Base-by-base conservation (phyloP, 2,329 filamentous ascomycete species). In the Xylaria sp. region DNA sequence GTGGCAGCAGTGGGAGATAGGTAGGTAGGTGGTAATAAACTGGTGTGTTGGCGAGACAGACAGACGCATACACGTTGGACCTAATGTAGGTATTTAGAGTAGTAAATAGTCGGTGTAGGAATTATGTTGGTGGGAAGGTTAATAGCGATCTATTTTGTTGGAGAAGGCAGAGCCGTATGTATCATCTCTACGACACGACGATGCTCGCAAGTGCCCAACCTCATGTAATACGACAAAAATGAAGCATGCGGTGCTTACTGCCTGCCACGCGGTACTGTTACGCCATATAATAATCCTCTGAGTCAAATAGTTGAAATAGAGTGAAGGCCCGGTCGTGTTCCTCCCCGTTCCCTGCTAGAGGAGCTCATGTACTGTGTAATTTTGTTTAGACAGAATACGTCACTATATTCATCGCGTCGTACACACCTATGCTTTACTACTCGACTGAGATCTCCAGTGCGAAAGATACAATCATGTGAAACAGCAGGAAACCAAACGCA, bases 21-120 rank as follows among this genome's bases (percentile, higher is more conserved):
- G 31, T 33, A 33, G 31, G 33, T 36, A 36, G 31, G 31, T 7
- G 31, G 33, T 1, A 10, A 66, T 66, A 55, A 28, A 28, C 28
- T 4, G 28, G 69, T 73, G 41, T 58, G 57, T 60, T 66, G 52
- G 63, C 67, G 68, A 73, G 71, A 75, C 70, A 71, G 5, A 56
- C 39, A 59, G 12, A 46, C 31, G 60, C 36, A 46, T n/a, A 46
- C 15, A 8, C 6, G 5, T 18, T 43, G 58, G 55, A 49, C 20
- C 36, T 46, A 51, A 46, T 23, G 58, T 13, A 46, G 46, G 55
- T 36, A 36, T 3, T 28, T 28, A 28, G 28, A 36, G 33, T 8
- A 36, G 33, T 36, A 23, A 48, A 71, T 71, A 71, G 69, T 73
- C 68, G 71, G 70, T 64, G 69, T 64, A 23, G 57, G 13, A 9